Conservation (phyloP, 331 rosid species). For the Prunus yedoensis region DNA sequence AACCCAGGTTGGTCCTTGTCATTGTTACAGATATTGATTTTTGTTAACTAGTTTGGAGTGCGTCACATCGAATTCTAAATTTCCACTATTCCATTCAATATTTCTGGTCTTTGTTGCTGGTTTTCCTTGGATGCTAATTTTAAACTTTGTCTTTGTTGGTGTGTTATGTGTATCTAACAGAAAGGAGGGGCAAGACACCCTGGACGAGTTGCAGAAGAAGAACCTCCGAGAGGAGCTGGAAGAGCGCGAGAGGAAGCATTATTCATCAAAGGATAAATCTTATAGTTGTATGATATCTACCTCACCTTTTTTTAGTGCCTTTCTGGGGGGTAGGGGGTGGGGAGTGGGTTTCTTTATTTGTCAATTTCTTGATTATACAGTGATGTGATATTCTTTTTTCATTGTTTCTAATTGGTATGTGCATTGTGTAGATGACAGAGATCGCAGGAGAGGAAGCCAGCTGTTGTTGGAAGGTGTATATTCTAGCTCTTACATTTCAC, state of each 20-base stretch:
- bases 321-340: too few relatives aligned
- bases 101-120: background rate
- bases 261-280: constrained; percentile 75
- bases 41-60: background rate
- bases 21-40: background rate
- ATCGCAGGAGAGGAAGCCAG: constrained; percentile 36
- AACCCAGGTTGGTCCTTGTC: constrained; percentile 39
- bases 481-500: constrained; percentile 1
- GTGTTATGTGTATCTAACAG: constrained; percentile 30
- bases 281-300: constrained; percentile 45
- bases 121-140: background rate
- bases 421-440: constrained; percentile 75
- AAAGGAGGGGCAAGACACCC: constrained; percentile 87
- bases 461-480: constrained; percentile 13
- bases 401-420: constrained; percentile 21
- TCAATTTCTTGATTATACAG: background rate
- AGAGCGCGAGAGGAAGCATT: constrained; percentile 88
- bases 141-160: background rate
- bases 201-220: constrained; percentile 77
- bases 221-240: constrained; percentile 87
- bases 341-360: background rate
- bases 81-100: background rate
- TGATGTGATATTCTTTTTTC: background rate
- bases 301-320: background rate
- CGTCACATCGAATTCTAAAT: background rate